phyloP scores from a whole-genome alignment of 2,329 filamentous ascomycete species.

The Parastagonospora nodorum region DNA sequence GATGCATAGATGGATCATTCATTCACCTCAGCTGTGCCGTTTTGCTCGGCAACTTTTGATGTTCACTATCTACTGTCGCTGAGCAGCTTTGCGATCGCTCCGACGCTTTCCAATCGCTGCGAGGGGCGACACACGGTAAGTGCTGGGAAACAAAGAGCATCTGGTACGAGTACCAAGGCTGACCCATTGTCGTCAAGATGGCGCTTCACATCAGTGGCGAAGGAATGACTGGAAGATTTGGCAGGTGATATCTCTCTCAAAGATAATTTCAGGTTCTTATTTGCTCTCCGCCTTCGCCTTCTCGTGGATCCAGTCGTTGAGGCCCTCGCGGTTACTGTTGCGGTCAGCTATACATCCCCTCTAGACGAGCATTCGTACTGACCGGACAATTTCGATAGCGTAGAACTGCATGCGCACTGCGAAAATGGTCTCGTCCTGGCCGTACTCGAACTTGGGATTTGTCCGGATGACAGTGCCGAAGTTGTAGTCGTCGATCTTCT shows the following conservation, averaged over 20 bases:
- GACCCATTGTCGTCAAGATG: no score
- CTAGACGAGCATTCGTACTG: conserved; percentile 30
- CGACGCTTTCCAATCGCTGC: no score
- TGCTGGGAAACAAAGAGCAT: no score
- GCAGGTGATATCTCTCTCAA: neutral
- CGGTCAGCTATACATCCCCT: conserved; percentile 19
- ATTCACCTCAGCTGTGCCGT: no score
- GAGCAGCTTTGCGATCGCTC: no score
- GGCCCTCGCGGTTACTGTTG: conserved; percentile 74
- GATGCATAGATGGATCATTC: no score
- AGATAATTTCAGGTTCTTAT: conserved; percentile 13
- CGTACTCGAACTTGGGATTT: conserved; percentile 81
- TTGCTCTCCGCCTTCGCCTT: conserved; percentile 62
- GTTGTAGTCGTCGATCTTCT: conserved; percentile 95
- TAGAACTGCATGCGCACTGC: conserved; percentile 85
- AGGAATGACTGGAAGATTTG: no score
- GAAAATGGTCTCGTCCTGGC: conserved; percentile 88
- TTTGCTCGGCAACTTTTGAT: no score
- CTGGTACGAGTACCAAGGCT: no score
- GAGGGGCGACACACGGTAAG: no score
- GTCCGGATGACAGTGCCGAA: conserved; percentile 92
- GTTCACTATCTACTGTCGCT: no score
- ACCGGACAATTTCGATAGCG: conserved; percentile 75
- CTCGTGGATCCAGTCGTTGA: conserved; percentile 98
- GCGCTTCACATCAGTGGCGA: no score